phyloP scores from a whole-genome alignment of 257 asterid species.

The Misopates orontium region DNA sequence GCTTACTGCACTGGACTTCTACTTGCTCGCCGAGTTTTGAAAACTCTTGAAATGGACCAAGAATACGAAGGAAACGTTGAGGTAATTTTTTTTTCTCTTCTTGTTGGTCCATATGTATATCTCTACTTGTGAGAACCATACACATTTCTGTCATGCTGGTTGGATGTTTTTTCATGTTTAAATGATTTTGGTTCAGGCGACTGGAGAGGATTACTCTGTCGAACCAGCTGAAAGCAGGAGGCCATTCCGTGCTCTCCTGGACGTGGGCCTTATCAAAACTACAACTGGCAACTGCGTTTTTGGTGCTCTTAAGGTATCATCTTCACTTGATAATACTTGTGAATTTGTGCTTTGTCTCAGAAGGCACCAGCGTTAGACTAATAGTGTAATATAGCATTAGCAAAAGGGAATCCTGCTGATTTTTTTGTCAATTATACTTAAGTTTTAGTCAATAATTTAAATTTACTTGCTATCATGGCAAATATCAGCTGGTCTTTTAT shows the following conservation, averaged over 20 bases:
- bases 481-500: background rate
- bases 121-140: background rate
- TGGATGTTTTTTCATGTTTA: background rate
- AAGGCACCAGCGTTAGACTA: no score
- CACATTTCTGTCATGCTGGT: background rate
- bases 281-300: slow-evolving; percentile 67
- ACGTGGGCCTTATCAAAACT: slow-evolving; percentile 58
- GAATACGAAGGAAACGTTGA: slow-evolving; percentile 58
- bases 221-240: slow-evolving; percentile 62
- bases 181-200: slow-evolving; percentile 39
- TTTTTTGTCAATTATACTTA: background rate
- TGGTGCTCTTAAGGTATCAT: slow-evolving; percentile 65
- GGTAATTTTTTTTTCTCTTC: slow-evolving; percentile 22
- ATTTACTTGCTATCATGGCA: background rate
- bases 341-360: no score
- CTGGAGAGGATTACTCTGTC: slow-evolving; percentile 65
- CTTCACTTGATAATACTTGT: background rate
- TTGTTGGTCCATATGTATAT: background rate
- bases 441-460: background rate
- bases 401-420: background rate
- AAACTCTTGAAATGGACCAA: slow-evolving; percentile 43
- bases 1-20: slow-evolving; percentile 64
- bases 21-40: slow-evolving; percentile 47
- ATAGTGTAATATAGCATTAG: background rate
- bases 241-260: slow-evolving; percentile 69